A percentile compares a stretch with the other conserved stretches of the same genome.
Evolutionary conservation across 192 early-diverging fungal genomes (phyloP).

Genomic region (Entomortierella lignicola): DNA sequence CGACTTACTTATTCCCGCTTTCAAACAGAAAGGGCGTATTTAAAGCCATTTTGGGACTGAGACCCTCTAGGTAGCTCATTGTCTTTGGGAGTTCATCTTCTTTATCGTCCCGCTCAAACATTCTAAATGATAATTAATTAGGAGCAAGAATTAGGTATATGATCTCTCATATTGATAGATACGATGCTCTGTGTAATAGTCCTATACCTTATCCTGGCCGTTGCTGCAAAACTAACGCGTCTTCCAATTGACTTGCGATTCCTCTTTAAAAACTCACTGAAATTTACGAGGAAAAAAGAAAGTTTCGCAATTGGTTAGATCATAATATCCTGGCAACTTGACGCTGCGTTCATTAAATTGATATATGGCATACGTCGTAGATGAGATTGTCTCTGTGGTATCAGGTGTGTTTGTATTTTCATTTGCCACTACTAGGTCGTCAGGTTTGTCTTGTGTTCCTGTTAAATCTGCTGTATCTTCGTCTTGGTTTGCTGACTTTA

Average conservation of each 20-base stretch:
- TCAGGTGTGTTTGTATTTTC: background rate
- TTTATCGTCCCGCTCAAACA: constrained; percentile 51
- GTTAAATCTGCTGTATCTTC: constrained; percentile 13
- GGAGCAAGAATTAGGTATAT: too few species aligned
- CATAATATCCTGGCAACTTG: too few species aligned
- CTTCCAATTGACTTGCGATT: constrained; percentile 36
- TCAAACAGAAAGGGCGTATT: constrained; percentile 25
- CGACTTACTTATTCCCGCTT: constrained; percentile 8
- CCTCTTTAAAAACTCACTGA: constrained; percentile 35
- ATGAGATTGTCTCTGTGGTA: constrained; percentile 30
- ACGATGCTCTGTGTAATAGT: too few species aligned
- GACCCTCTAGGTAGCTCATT: constrained; percentile 41
- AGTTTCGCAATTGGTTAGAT: too few species aligned
- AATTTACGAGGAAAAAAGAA: too few species aligned
- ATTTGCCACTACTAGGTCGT: background rate
- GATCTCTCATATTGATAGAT: too few species aligned
- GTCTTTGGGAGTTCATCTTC: constrained; percentile 48
- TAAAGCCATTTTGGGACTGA: background rate
- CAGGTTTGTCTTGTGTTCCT: constrained; percentile 4
- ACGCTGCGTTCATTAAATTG: too few species aligned
- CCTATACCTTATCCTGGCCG: constrained; percentile 45
- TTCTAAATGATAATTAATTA: constrained; percentile 4
- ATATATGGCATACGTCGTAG: constrained; percentile 33
- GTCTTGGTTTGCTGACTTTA: constrained; percentile 23
- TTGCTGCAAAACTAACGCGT: constrained; percentile 52